Evolutionary conservation across 179 eudicot genomes (phyloP).

Genomic region (Dionaea muscipula): DNA sequence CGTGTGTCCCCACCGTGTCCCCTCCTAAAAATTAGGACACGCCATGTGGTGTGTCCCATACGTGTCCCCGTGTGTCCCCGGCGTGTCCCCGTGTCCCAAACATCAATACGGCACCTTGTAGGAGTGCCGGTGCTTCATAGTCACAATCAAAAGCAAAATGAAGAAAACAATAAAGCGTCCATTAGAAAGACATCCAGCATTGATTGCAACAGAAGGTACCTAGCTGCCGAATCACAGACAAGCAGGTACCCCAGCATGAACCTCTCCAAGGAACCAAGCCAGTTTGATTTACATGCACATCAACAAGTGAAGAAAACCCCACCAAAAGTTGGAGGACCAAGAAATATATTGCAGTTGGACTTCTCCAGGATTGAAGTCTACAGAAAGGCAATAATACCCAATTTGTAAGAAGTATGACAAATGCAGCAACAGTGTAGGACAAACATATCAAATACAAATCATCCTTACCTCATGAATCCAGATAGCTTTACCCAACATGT

Average conservation of each 20-base stretch:
- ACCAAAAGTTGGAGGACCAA: conserved; percentile 52
- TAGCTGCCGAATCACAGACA: conserved; percentile 38
- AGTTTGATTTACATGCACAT: conserved; percentile 39
- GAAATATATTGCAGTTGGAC: conserved; percentile 44
- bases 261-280: conserved; percentile 33
- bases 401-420: too few relatives aligned
- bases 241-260: conserved; percentile 53
- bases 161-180: neutral
- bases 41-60: too few relatives aligned
- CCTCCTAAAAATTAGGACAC: too few relatives aligned
- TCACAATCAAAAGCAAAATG: neutral
- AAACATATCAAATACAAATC: conserved; percentile 1
- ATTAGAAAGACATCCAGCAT: conserved; percentile 3
- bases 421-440: neutral
- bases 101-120: too few relatives aligned
- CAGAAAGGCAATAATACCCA: conserved; percentile 12
- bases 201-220: conserved; percentile 29
- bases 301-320: conserved; percentile 45
- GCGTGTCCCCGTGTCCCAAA: too few relatives aligned
- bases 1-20: too few relatives aligned
- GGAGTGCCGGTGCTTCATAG: too few relatives aligned
- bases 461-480: conserved; percentile 63
- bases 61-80: too few relatives aligned
- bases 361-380: conserved; percentile 66
- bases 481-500: conserved; percentile 60